Evolutionary conservation across 192 early-diverging fungal genomes (phyloP).

Genomic region (Blastocladiella britannica): DNA sequence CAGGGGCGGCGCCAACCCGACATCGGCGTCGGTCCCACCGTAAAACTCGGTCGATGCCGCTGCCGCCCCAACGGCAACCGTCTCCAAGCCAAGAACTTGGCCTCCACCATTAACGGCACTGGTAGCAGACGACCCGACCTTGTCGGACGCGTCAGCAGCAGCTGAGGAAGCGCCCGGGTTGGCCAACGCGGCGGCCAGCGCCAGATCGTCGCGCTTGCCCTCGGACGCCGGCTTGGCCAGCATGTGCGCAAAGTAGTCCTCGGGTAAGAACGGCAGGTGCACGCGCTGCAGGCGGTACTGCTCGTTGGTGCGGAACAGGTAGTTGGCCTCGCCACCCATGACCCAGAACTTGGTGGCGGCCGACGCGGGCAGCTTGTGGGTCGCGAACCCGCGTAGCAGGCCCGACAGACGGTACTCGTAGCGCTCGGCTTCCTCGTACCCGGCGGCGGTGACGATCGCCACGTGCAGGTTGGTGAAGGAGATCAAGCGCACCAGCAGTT

Average conservation of each 20-base stretch:
- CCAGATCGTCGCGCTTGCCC: constrained; percentile 10
- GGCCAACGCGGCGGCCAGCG: too few relatives aligned
- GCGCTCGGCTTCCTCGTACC: constrained; percentile 43
- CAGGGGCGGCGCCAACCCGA: too few relatives aligned
- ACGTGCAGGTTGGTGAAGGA: constrained; percentile 33
- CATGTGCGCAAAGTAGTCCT: constrained; percentile 3
- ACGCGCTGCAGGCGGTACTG: constrained; percentile 27
- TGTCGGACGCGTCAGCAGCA: too few relatives aligned
- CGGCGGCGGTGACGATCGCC: constrained; percentile 80
- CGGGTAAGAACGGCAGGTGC: constrained; percentile 6
- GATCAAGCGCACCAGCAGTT: constrained; percentile 46
- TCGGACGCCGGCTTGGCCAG: constrained; percentile 9
- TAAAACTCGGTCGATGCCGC: constrained; percentile 23
- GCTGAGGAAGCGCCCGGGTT: too few relatives aligned
- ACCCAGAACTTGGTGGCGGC: constrained; percentile 50
- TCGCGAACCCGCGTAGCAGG: constrained; percentile 40
- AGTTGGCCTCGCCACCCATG: constrained; percentile 75
- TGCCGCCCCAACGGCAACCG: constrained; percentile 1
- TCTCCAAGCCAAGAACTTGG: constrained; percentile 1
- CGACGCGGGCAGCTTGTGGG: constrained; percentile 18
- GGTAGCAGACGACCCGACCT: neutral
- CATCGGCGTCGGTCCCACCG: too few relatives aligned
- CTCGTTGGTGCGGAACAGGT: constrained; percentile 50
- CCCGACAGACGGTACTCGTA: constrained; percentile 66
- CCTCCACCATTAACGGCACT: constrained; percentile 1